phyloP scores from a whole-genome alignment of 192 early-diverging fungal genomes.

The Chytriomyces hyalinus region DNA sequence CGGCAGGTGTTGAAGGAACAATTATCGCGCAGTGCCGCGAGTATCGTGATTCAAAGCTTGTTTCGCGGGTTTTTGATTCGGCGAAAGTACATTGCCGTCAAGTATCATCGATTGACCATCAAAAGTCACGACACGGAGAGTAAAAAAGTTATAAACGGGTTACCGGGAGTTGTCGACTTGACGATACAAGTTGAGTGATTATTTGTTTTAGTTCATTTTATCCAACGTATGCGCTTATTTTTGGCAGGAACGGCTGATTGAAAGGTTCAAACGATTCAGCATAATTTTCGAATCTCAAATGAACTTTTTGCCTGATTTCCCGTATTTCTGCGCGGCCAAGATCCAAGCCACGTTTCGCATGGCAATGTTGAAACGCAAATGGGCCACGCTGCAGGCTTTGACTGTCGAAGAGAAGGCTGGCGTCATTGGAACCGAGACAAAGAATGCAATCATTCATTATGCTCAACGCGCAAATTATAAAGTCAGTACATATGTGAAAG shows the following conservation, averaged over 20 bases:
- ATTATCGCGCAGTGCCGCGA: slow-evolving; percentile 51
- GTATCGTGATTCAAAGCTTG: slow-evolving; percentile 50
- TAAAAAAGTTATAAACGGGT: slow-evolving; percentile 7
- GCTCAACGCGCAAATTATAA: slow-evolving; percentile 35
- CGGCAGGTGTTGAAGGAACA: slow-evolving; percentile 45
- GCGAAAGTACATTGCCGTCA: slow-evolving; percentile 49
- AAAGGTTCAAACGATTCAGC: slow-evolving; percentile 53
- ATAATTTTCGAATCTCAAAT: slow-evolving; percentile 38
- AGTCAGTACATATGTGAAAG: slow-evolving; percentile 43
- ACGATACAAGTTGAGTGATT: slow-evolving; percentile 45
- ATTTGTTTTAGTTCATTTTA: neutral
- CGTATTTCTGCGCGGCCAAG: slow-evolving; percentile 56
- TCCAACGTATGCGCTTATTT: neutral
- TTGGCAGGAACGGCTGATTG: slow-evolving; percentile 52
- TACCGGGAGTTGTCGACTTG: slow-evolving; percentile 48
- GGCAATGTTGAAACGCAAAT: slow-evolving; percentile 44
- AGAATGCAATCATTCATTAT: slow-evolving; percentile 44
- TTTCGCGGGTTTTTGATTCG: slow-evolving; percentile 50
- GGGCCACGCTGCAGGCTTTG: slow-evolving; percentile 37
- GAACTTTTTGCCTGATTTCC: slow-evolving; percentile 54
- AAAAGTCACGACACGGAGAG: slow-evolving; percentile 36
- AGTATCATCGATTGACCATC: slow-evolving; percentile 39
- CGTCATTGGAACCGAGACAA: slow-evolving; percentile 32
- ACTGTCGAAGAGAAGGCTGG: slow-evolving; percentile 32
- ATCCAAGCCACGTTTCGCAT: slow-evolving; percentile 58